phyloP scores from a whole-genome alignment of 768 basidiomycete genomes.

The Leccinum aurantiacum region DNA sequence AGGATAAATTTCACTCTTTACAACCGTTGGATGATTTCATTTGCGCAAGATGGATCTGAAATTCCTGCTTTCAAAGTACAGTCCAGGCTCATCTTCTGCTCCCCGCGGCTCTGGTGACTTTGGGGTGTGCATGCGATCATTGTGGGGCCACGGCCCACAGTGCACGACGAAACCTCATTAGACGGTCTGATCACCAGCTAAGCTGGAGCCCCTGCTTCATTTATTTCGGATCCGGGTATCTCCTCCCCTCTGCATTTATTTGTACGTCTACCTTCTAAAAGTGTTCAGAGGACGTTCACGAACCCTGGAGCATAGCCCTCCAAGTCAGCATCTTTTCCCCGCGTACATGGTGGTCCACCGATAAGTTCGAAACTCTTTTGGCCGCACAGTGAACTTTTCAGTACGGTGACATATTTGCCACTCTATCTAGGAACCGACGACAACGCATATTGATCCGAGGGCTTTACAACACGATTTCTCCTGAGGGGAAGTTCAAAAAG shows the following conservation, averaged over 20 bases:
- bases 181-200: neutral
- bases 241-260: slow-evolving; percentile 5
- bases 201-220: slow-evolving; percentile 1
- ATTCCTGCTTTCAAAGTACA: slow-evolving; percentile 9
- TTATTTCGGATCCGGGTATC: slow-evolving; percentile 12
- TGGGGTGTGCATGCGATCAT: neutral
- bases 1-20: slow-evolving; percentile 10
- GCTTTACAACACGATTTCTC: slow-evolving; percentile 11
- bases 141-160: neutral
- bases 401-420: neutral
- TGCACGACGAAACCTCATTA: slow-evolving; percentile 1
- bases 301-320: neutral
- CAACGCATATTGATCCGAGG: slow-evolving; percentile 21
- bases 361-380: neutral
- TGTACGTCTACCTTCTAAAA: slow-evolving; percentile 10
- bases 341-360: neutral
- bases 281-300: neutral
- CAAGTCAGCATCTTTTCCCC: slow-evolving; percentile 6
- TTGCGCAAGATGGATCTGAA: slow-evolving; percentile 7
- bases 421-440: slow-evolving; percentile 10
- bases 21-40: slow-evolving; percentile 16
- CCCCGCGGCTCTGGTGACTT: slow-evolving; percentile 18
- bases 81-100: slow-evolving; percentile 6
- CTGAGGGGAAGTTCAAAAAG: neutral
- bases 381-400: neutral